A percentile compares a stretch with the other conserved stretches of the same genome.
phyloP scores from a whole-genome alignment of 139 green algal species.

The Tetradesmus obliquus region DNA sequence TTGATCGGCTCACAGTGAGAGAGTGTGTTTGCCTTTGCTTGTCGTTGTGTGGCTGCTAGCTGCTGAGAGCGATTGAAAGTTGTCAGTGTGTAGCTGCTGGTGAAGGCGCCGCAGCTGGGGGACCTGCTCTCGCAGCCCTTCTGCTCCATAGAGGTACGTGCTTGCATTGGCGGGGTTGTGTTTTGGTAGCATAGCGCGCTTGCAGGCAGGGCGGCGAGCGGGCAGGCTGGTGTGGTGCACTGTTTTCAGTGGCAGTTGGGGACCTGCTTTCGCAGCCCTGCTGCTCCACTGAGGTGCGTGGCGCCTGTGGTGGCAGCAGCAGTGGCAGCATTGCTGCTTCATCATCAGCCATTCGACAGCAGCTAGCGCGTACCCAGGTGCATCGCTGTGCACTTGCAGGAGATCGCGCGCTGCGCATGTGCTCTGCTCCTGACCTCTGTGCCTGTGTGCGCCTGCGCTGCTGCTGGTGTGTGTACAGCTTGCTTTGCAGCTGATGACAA shows the following conservation, averaged over 20 bases:
- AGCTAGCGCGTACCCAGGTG: too few relatives aligned
- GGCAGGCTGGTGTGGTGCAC: background rate
- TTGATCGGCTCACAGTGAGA: too few relatives aligned
- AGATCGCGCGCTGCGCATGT: background rate
- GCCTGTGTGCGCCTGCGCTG: background rate
- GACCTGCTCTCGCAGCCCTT: constrained; percentile 85
- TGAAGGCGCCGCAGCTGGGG: constrained; percentile 71
- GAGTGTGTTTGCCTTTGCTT: too few relatives aligned
- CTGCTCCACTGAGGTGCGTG: constrained; percentile 66
- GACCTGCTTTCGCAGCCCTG: constrained; percentile 81
- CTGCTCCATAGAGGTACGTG: constrained; percentile 78
- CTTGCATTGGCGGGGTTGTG: background rate
- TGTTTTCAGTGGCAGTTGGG: constrained; percentile 37
- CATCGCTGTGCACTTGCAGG: background rate
- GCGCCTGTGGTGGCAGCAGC: background rate
- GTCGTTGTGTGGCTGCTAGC: too few relatives aligned
- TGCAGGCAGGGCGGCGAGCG: too few relatives aligned
- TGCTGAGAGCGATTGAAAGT: too few relatives aligned
- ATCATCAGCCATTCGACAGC: too few relatives aligned
- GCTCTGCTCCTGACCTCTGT: background rate
- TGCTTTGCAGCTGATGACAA: constrained; percentile 59
- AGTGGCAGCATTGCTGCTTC: background rate
- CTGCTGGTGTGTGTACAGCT: background rate
- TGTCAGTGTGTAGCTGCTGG: constrained; percentile 44
- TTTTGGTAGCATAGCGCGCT: background rate